Percentiles rank a stretch among this genome's conserved stretches.
Conservation (phyloP, 371 early-diverging fungal genomes). For the Syncephalastrum sp. region DNA sequence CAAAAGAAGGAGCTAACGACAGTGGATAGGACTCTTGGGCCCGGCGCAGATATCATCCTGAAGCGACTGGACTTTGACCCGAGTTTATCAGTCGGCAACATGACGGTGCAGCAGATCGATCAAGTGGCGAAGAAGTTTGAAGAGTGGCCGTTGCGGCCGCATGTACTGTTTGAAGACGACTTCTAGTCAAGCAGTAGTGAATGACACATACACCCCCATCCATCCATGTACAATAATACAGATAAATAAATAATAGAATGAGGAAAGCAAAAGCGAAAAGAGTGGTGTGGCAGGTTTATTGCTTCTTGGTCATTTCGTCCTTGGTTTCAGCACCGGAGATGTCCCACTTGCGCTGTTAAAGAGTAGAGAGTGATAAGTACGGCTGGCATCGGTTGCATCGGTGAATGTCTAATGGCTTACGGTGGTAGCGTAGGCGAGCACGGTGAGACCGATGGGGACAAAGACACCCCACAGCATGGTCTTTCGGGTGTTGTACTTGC, state of each 20-base stretch:
- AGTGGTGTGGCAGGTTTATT: too few relatives aligned
- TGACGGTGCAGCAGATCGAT: conserved; percentile 54
- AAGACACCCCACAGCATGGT: conserved; percentile 49
- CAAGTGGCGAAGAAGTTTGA: conserved; percentile 62
- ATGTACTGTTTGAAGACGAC: conserved; percentile 49
- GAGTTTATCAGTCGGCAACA: conserved; percentile 38
- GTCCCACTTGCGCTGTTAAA: conserved; percentile 42
- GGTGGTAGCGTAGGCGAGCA: conserved; percentile 46
- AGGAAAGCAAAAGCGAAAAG: too few relatives aligned
- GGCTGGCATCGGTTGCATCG: too few relatives aligned
- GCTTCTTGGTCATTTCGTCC: conserved; percentile 23
- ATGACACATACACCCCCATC: too few relatives aligned
- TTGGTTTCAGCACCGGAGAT: conserved; percentile 48
- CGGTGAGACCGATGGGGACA: conserved; percentile 55
- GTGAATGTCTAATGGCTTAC: conserved; percentile 28
- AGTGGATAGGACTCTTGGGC: conserved; percentile 47
- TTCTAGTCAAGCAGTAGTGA: too few relatives aligned
- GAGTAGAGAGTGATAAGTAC: not conserved
- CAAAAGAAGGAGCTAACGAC: not conserved
- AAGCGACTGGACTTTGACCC: conserved; percentile 53
- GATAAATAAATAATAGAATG: too few relatives aligned
- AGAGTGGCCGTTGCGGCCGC: conserved; percentile 61
- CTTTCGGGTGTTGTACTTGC: conserved; percentile 45
- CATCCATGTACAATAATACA: too few relatives aligned
- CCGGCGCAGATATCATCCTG: conserved; percentile 64